Conservation (phyloP, 2,329 filamentous ascomycete genomes). For the Fusarium sp. region DNA sequence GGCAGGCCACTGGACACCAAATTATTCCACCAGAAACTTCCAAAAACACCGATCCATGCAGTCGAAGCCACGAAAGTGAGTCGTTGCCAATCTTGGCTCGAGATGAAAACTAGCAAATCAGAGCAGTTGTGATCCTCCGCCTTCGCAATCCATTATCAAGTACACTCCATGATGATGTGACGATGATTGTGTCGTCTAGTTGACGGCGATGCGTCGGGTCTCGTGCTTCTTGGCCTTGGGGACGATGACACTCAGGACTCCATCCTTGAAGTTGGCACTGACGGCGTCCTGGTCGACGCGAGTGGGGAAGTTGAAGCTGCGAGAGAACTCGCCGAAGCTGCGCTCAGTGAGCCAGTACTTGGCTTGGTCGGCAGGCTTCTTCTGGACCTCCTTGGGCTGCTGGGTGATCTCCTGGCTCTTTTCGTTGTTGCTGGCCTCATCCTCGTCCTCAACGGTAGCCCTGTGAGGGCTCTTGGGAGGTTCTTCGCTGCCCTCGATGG, state of each 20-base stretch:
- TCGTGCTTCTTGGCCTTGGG: constrained; percentile 77
- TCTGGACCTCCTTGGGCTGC: constrained; percentile 48
- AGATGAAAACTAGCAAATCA: neutral
- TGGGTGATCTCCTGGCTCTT: constrained; percentile 43
- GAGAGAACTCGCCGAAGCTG: constrained; percentile 76
- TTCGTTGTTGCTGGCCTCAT: constrained; percentile 37
- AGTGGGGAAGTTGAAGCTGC: constrained; percentile 78
- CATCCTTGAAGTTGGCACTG: constrained; percentile 74
- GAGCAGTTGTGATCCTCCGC: neutral
- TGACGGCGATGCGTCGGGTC: constrained; percentile 69
- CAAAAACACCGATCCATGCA: constrained; percentile 42
- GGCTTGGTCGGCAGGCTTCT: constrained; percentile 58
- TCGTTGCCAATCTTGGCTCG: constrained; percentile 6
- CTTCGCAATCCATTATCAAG: neutral
- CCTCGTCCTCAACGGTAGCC: constrained; percentile 78
- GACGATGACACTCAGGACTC: constrained; percentile 74
- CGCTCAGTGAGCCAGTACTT: constrained; percentile 83
- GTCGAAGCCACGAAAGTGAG: constrained; percentile 16
- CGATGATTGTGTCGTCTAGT: constrained; percentile 53
- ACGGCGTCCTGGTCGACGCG: constrained; percentile 76
- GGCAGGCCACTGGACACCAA: constrained; percentile 20
- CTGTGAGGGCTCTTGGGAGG: constrained; percentile 64
- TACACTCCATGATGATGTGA: neutral
- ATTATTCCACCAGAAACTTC: constrained; percentile 25
- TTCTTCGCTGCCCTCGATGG: constrained; percentile 58